Evolutionary conservation across 352 stramenopile species (phyloP), one percentile per base, ranked within the genome.

Genomic region (Globisporangium iwayamae): DNA sequence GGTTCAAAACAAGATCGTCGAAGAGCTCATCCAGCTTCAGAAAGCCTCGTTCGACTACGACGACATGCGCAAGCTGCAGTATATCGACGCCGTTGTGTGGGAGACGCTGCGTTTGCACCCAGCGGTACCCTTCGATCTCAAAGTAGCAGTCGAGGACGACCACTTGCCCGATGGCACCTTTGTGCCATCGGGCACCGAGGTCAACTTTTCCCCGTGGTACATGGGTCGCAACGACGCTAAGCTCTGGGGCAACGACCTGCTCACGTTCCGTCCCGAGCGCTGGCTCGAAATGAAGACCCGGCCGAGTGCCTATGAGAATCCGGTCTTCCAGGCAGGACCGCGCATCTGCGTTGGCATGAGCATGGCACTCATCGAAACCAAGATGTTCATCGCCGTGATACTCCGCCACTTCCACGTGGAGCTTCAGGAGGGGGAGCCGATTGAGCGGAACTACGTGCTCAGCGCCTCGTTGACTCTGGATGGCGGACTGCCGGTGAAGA

Each of bases 41-140:
- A 60, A 18, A 32, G n/a, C 56, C 11, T 22, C 59, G 2, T 45
- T 87, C 16, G 77, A 69, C 11, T 89, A 89, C 67, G 78, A 90
- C 9, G 53, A 76, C 11, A 63, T 91, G 39, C 86, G 86, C 66
- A 60, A 63, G 10, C 60, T 96, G 54, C 75, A 66, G 47, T 96
- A 91, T 62, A 58, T 90, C 10, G 72, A 88, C 18, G 87, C 81
- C 1, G 80, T 93, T 9, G 74, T 89, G 34, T 79, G 75, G 47
- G 87, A 96, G 59, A 73, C 81, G 2, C 69, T 93, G 50, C 82
- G 87, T 4, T 60, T 96, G 63, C 92, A 87, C 55, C 79, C 87
- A 30, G 72, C 84, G 11, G 66, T 92, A 7, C 84, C 85, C 3
- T 87, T 77, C 53, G 90, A 93, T 55, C 73, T 87, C 56, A 93